Conservation (phyloP, 1,139 yeast species). For the Pichia sp. region DNA sequence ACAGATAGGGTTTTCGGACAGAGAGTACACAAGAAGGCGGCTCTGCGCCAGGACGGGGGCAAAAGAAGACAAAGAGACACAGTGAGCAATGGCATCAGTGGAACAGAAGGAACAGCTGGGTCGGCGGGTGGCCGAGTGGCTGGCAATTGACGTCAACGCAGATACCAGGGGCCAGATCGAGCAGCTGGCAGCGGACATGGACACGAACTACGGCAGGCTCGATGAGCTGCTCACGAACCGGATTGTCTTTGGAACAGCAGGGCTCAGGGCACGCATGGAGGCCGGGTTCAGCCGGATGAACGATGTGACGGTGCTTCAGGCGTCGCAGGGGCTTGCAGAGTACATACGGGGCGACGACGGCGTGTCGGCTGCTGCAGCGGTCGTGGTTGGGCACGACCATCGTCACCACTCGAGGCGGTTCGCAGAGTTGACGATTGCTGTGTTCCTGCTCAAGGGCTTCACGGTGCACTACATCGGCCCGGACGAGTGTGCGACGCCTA, state of each 20-base stretch:
- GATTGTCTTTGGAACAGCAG: conserved; percentile 91
- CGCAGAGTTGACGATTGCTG: conserved; percentile 75
- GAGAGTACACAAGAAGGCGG: too few species aligned
- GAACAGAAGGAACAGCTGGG: not conserved
- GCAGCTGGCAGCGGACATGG: conserved; percentile 37
- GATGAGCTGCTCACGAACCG: conserved; percentile 49
- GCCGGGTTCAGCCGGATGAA: conserved; percentile 91
- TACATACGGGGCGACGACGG: conserved; percentile 35
- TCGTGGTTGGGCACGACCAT: conserved; percentile 91
- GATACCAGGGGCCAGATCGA: conserved; percentile 53
- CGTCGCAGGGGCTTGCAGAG: conserved; percentile 83
- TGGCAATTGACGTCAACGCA: conserved; percentile 39
- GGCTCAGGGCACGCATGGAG: conserved; percentile 80
- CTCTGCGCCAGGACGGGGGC: not conserved
- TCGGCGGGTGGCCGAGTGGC: conserved; percentile 24
- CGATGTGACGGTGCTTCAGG: conserved; percentile 82
- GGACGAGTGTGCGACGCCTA: conserved; percentile 71
- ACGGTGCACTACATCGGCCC: conserved; percentile 64
- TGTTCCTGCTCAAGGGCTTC: conserved; percentile 64
- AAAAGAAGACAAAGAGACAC: not conserved
- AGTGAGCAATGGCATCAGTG: not conserved
- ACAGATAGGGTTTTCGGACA: too few species aligned
- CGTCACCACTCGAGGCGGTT: conserved; percentile 73
- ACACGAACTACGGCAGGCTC: conserved; percentile 41
- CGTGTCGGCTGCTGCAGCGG: conserved; percentile 23